Evolutionary conservation across 495 filamentous ascomycete genomes (phyloP).

Genomic region (Barbatosphaeria neglecta): DNA sequence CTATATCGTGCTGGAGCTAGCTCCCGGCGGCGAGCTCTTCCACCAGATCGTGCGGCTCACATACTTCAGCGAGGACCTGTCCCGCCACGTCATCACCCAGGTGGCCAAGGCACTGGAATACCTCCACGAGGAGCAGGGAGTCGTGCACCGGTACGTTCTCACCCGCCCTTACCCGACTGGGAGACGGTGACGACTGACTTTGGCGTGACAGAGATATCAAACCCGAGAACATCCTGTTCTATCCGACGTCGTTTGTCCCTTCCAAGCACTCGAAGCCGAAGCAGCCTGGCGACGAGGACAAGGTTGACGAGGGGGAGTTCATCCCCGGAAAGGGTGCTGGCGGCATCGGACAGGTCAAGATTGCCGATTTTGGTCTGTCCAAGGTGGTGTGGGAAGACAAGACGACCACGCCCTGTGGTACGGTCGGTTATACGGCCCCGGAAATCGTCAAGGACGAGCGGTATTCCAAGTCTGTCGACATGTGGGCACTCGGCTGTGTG

Average conservation of each 20-base stretch:
- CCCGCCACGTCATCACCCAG: slow-evolving; percentile 85
- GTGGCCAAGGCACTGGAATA: slow-evolving; percentile 91
- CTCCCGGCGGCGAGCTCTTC: slow-evolving; percentile 91
- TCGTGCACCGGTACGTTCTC: slow-evolving; percentile 79
- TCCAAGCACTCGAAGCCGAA: slow-evolving; percentile 67
- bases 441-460: slow-evolving; percentile 98
- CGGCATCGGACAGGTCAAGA: slow-evolving; percentile 90
- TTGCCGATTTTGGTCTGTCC: slow-evolving; percentile 93
- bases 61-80: slow-evolving; percentile 94
- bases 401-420: slow-evolving; percentile 99
- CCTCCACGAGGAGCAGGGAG: slow-evolving; percentile 85
- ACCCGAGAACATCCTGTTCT: slow-evolving; percentile 92
- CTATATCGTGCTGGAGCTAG: slow-evolving; percentile 91
- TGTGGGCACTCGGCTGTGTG: slow-evolving; percentile 98
- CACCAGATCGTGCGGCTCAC: slow-evolving; percentile 97
- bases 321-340: slow-evolving; percentile 72
- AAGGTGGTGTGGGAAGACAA: slow-evolving; percentile 97
- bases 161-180: too few relatives aligned
- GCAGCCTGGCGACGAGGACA: slow-evolving; percentile 85
- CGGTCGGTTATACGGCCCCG: slow-evolving; percentile 96
- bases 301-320: slow-evolving; percentile 94
- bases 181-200: not conserved
- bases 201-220: slow-evolving; percentile 72
- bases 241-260: slow-evolving; percentile 70
- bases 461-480: slow-evolving; percentile 97